These are phyloP conservation scores for Solanum ossicruentum DNA, from an alignment of 257 asterid genomes.

Conservation along the genomic window DNA sequence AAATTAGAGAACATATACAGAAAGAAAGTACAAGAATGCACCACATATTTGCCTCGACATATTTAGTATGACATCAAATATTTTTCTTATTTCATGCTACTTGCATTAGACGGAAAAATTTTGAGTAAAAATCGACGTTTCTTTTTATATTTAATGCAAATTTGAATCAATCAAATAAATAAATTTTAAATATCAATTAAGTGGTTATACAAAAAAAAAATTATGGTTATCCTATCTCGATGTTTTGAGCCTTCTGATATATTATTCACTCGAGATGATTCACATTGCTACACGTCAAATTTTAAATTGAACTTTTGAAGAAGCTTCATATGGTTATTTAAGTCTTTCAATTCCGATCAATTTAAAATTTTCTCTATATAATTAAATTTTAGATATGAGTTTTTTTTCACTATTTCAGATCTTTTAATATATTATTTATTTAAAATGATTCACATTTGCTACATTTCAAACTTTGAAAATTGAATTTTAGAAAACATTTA, in stretches of 20 bases:
- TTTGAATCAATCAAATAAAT: background rate
- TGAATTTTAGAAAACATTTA: no score
- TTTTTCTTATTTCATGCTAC: background rate
- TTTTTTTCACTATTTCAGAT: no score
- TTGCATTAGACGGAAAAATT: background rate
- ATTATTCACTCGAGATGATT: background rate
- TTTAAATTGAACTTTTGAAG: background rate
- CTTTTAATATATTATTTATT: background rate
- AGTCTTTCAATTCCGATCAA: background rate
- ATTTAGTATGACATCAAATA: background rate
- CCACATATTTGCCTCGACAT: background rate
- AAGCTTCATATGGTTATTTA: background rate
- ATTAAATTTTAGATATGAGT: no score
- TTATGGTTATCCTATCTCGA: no score
- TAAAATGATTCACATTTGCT: no score
- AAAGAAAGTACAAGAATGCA: background rate
- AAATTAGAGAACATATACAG: background rate
- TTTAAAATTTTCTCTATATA: no score
- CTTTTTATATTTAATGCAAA: background rate
- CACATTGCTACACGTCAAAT: background rate
- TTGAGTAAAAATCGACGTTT: background rate
- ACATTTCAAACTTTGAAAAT: no score
- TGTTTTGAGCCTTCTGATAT: background rate
- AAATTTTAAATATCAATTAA: background rate
- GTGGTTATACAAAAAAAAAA: no score